These are phyloP conservation scores for Helianthus tuberosus DNA, from an alignment of 129 eudicot genomes.

Conservation along the genomic window DNA sequence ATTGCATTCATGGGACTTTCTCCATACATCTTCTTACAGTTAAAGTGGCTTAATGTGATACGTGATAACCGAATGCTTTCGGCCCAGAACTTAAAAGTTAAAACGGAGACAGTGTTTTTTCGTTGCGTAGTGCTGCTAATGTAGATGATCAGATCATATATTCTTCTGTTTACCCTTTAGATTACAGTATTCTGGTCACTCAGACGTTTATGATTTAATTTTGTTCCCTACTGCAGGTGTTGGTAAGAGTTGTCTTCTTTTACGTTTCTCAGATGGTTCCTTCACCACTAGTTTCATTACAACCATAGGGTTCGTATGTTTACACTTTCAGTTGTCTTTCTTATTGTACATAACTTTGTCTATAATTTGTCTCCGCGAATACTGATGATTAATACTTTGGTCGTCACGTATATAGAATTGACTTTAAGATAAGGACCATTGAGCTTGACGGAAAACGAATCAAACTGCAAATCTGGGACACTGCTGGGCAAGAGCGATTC, in stretches of 20 bases:
- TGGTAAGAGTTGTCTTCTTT: slow-evolving; percentile 99
- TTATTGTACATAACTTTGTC: neutral
- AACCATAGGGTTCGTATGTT: slow-evolving; percentile 78
- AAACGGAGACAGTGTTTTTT: neutral
- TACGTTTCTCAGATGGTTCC: slow-evolving; percentile 96
- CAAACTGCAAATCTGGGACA: slow-evolving; percentile 95
- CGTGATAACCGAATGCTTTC: neutral
- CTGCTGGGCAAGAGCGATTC: slow-evolving; percentile 97
- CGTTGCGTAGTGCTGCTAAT: neutral
- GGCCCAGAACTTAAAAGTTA: neutral
- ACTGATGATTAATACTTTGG: neutral
- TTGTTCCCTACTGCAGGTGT: slow-evolving; percentile 57
- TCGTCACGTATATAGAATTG: slow-evolving; percentile 53
- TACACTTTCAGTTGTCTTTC: neutral
- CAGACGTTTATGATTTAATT: neutral
- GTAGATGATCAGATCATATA: neutral
- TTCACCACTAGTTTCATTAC: slow-evolving; percentile 96
- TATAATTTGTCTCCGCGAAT: neutral
- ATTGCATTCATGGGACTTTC: neutral
- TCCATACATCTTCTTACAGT: neutral
- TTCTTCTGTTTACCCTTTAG: slow-evolving; percentile 13
- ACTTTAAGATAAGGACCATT: slow-evolving; percentile 89
- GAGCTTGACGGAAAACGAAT: slow-evolving; percentile 93
- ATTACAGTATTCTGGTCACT: neutral
- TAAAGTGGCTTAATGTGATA: neutral